A percentile compares a stretch with the other conserved stretches of the same genome.
These are phyloP conservation scores for Collybia sordida DNA, from an alignment of 768 basidiomycete genomes.

Conservation along the genomic window DNA sequence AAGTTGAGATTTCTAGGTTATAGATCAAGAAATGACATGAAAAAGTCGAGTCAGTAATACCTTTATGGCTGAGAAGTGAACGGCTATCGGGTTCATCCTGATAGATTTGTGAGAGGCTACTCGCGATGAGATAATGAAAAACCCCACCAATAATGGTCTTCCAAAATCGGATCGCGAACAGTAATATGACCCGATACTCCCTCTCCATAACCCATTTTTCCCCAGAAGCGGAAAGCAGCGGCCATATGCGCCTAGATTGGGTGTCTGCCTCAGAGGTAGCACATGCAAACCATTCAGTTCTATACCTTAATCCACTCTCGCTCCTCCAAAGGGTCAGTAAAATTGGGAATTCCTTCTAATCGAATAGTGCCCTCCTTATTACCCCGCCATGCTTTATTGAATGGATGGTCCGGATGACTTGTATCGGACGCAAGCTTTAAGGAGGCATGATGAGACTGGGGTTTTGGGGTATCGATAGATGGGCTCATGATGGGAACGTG, in stretches of 20 bases:
- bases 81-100: constrained; percentile 27
- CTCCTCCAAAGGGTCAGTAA: constrained; percentile 20
- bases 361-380: constrained; percentile 19
- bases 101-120: not conserved
- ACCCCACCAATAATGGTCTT: constrained; percentile 24
- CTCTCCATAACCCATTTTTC: constrained; percentile 44
- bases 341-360: constrained; percentile 19
- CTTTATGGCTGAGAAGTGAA: constrained; percentile 25
- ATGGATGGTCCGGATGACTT: constrained; percentile 7
- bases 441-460: not conserved
- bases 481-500: constrained; percentile 13
- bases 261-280: not conserved
- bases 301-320: constrained; percentile 26
- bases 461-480: constrained; percentile 7
- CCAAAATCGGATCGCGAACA: constrained; percentile 33
- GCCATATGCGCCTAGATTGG: constrained; percentile 21
- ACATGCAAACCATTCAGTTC: not conserved
- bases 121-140: not conserved
- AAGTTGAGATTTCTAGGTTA: constrained; percentile 21
- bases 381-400: constrained; percentile 19
- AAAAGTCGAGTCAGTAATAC: not conserved
- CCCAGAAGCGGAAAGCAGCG: constrained; percentile 26
- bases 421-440: not conserved
- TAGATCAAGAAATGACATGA: not conserved
- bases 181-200: constrained; percentile 54